Base-by-base conservation (phyloP, 1,284 basidiomycete genomes). In the Cutaneotrichosporon sp. region DNA sequence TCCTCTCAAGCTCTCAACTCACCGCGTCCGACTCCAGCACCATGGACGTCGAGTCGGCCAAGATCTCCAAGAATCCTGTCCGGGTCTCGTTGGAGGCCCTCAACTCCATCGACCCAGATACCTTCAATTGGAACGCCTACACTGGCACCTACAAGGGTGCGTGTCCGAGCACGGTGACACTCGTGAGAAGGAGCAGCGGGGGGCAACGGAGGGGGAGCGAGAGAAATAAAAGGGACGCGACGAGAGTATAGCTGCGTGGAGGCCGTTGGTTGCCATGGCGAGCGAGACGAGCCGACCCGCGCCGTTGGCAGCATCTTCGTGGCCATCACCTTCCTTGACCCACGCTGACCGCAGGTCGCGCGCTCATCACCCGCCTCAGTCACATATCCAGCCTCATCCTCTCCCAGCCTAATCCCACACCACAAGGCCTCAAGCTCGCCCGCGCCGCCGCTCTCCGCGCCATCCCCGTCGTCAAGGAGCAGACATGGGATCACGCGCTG, bases 131-230 rank as follows among this genome's bases (percentile, higher is more conserved):
- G 74, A 50, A 49, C 7, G 64, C 72, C 3, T 75, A 66, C 57
- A 65, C 69, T 54, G 67, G 67, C 8, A 71, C 71, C 1, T 78
- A 78, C 61, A 67, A 66, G 60, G 76, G 76, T 74, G 33, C 58
- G 67, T 45, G 67, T 45, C 27, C 20, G 7, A 18, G 4, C 38
- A 4, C 2, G 38, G 7, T n/a, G 36, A 33, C 11, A 33, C 31
- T 6, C 31, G 31, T 33, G 31, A n/a, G n/a, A n/a, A n/a, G n/a
- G n/a, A n/a, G n/a, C n/a, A n/a, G n/a, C n/a, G n/a, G n/a, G n/a
- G n/a, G n/a, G n/a, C n/a, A n/a, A n/a, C n/a, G n/a, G n/a, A n/a
- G n/a, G n/a, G n/a, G n/a, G n/a, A n/a, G n/a, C n/a, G n/a, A n/a
- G n/a, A n/a, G n/a, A n/a, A n/a, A n/a, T n/a, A n/a, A n/a, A n/a